Evolutionary conservation across 164 flowering plant species (phyloP).

Genomic region (Berberis thunbergii): DNA sequence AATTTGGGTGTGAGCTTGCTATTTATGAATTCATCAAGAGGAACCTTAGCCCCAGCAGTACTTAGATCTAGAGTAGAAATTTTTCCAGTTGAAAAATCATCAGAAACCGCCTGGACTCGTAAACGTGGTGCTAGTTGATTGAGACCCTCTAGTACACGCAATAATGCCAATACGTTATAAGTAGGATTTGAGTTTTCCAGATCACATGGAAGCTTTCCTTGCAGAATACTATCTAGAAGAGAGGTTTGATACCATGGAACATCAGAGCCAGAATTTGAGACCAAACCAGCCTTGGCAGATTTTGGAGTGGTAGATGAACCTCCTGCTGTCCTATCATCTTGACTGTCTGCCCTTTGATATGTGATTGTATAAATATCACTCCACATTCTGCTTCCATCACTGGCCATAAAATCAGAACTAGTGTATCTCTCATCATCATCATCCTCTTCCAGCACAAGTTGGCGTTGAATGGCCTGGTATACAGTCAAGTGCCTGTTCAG

Average conservation of each 20-base stretch:
- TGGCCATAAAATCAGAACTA: slow-evolving; percentile 48
- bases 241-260: slow-evolving; percentile 42
- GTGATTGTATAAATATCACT: slow-evolving; percentile 79
- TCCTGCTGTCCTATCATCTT: slow-evolving; percentile 37
- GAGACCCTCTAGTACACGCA: slow-evolving; percentile 83
- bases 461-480: slow-evolving; percentile 89
- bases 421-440: slow-evolving; percentile 71
- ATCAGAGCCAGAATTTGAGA: slow-evolving; percentile 40
- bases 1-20: slow-evolving; percentile 92
- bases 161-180: slow-evolving; percentile 62
- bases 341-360: slow-evolving; percentile 75
- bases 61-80: slow-evolving; percentile 37
- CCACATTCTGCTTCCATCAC: slow-evolving; percentile 89
- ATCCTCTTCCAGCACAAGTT: slow-evolving; percentile 70
- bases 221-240: slow-evolving; percentile 86
- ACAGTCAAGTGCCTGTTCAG: slow-evolving; percentile 80
- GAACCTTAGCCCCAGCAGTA: slow-evolving; percentile 48
- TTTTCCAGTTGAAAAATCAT: slow-evolving; percentile 64
- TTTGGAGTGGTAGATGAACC: slow-evolving; percentile 39
- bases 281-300: slow-evolving; percentile 42
- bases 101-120: slow-evolving; percentile 52
- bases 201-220: slow-evolving; percentile 92
- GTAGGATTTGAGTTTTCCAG: slow-evolving; percentile 82
- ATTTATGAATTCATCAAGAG: slow-evolving; percentile 64
- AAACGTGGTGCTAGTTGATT: slow-evolving; percentile 85